Conservation (phyloP, 2,329 filamentous ascomycete species). For the Oidium heveae region DNA sequence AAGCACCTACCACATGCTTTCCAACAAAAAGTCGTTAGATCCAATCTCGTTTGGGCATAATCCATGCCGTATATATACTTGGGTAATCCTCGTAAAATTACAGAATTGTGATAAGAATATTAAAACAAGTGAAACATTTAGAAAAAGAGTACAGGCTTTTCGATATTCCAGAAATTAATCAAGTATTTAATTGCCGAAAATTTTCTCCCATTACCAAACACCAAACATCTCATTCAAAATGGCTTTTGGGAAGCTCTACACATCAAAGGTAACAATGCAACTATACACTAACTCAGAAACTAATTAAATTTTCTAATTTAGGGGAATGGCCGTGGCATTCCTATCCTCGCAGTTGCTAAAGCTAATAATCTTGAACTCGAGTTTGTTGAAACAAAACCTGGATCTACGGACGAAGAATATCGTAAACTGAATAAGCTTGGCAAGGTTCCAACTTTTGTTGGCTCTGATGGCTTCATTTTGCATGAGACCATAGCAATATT, state of each 20-base stretch:
- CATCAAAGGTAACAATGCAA: not conserved
- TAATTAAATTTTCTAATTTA: constrained; percentile 17
- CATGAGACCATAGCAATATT: constrained; percentile 83
- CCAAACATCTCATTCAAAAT: not conserved
- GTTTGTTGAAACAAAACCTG: constrained; percentile 44
- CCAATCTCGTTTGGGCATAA: too few species aligned
- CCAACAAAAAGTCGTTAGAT: too few species aligned
- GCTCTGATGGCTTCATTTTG: constrained; percentile 72
- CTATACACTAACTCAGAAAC: not conserved
- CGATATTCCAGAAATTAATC: too few species aligned
- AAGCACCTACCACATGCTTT: too few species aligned
- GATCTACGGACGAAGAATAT: constrained; percentile 47
- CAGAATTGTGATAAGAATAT: too few species aligned
- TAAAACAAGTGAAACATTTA: too few species aligned
- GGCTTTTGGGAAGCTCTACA: not conserved
- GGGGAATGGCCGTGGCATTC: constrained; percentile 74
- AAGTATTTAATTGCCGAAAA: too few species aligned
- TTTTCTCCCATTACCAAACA: too few species aligned
- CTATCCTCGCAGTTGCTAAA: constrained; percentile 84
- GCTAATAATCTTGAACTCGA: constrained; percentile 88
- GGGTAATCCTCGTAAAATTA: too few species aligned
- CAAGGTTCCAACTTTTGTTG: constrained; percentile 83
- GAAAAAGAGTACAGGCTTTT: too few species aligned
- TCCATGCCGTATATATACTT: too few species aligned
- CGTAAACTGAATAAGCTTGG: constrained; percentile 63